Evolutionary conservation across 805 yeast genomes (phyloP), one percentile per base, ranked within the genome.

Genomic region (Kazachstania viticola): DNA sequence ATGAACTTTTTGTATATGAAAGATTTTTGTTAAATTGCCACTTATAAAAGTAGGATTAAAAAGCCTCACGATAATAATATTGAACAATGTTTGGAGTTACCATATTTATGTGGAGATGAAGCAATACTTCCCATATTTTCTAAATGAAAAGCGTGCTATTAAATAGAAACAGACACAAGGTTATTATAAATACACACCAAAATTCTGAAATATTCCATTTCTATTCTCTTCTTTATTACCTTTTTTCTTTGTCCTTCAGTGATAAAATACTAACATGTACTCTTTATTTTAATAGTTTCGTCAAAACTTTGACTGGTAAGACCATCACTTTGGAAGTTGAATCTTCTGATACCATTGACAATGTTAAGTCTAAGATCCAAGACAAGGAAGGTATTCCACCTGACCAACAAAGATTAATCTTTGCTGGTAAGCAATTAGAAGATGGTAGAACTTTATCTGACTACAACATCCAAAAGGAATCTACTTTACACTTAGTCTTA

Each of bases 331-430:
- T 85, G 61, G 95, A 85, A 77, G 96, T 85, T 64, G 96, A 85
- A 77, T 84, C 95, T 56, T 82, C 94, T 59, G 96, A 85, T 79
- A 84, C 95, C 63, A 85, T 85, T 69, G 95, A 87, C 81, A 85
- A 85, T 62, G 95, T 85, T 77, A 85, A 87, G 76, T 76, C 95
- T 64, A 87, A 87, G 79, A 87, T 85, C 68, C 95, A 84, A 72
- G 94, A 88, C 79, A 87, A 87, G 78, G 97, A 88, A 69, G 96
- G 96, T 64, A 88, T 88, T 54, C 97, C 97, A 67, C 96, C 97
- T 60, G 96, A 88, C 71, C 97, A 88, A 69, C 97, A 88, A 74
- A 84, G 98, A 75, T 80, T 91, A 61, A 88, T 88, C 77, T 88
- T 91, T 63, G 97, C 97, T 62, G 98, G 98, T 75, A 88, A 88